Percentiles rank a stretch among this genome's conserved stretches.
phyloP scores from a whole-genome alignment of 1,139 yeast species.

The Keqinozyma sinolaborantium region DNA sequence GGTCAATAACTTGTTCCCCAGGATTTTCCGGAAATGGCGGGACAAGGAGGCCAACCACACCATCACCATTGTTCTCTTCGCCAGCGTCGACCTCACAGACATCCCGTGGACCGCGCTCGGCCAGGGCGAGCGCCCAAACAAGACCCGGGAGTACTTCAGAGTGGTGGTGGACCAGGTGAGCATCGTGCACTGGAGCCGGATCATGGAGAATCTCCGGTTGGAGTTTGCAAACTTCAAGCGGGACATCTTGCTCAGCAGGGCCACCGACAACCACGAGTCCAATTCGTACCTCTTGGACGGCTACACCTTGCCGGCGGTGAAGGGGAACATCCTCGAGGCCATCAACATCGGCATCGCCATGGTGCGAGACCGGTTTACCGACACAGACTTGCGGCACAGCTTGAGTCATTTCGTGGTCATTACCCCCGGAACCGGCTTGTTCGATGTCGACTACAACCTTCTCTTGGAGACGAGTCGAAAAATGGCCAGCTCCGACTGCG shows the following conservation, averaged over 20 bases:
- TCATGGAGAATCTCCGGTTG: constrained; percentile 80
- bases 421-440: constrained; percentile 91
- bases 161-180: constrained; percentile 96
- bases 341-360: constrained; percentile 79
- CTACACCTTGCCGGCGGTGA: constrained; percentile 75
- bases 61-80: constrained; percentile 83
- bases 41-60: constrained; percentile 84
- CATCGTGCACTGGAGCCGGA: constrained; percentile 82
- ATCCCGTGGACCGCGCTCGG: constrained; percentile 52
- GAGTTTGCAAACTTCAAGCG: constrained; percentile 83
- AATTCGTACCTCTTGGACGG: constrained; percentile 41
- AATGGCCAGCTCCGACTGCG: constrained; percentile 73
- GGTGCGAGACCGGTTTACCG: constrained; percentile 75
- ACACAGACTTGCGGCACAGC: constrained; percentile 84
- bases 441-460: constrained; percentile 83
- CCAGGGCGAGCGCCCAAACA: constrained; percentile 71
- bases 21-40: constrained; percentile 85
- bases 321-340: constrained; percentile 87
- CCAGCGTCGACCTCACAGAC: constrained; percentile 70
- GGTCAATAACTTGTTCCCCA: constrained; percentile 86
- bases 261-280: constrained; percentile 4
- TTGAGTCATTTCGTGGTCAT: constrained; percentile 80
- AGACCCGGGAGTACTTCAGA: constrained; percentile 76
- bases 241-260: constrained; percentile 56
- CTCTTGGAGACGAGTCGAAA: constrained; percentile 73